Percentiles rank a stretch among this genome's conserved stretches.
Evolutionary conservation across 2,329 filamentous ascomycete genomes (phyloP).

Genomic region (Aspergillus floridensis): DNA sequence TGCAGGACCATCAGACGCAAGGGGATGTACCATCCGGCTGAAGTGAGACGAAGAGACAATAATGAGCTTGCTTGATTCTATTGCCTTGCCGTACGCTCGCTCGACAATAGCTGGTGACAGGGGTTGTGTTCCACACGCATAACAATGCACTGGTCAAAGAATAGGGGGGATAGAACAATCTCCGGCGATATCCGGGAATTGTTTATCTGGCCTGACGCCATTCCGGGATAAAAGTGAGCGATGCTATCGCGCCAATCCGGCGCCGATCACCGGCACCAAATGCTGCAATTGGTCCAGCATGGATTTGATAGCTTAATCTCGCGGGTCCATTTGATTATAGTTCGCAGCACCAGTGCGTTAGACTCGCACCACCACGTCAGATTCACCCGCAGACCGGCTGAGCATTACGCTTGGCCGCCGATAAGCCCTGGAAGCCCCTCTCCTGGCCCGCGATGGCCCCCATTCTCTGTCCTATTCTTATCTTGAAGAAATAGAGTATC

Average conservation of each 20-base stretch:
- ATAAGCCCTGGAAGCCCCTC: background rate
- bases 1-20: background rate
- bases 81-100: too few species aligned
- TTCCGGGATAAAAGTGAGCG: background rate
- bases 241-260: background rate
- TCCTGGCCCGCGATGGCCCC: background rate
- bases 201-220: background rate
- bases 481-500: background rate
- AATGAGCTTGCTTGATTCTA: too few species aligned
- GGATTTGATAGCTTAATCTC: background rate
- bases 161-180: background rate
- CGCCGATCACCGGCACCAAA: background rate
- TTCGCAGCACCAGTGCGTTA: background rate
- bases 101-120: background rate
- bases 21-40: background rate
- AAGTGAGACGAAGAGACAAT: too few species aligned
- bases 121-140: background rate
- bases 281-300: background rate
- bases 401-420: background rate
- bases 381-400: background rate
- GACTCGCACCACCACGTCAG: background rate
- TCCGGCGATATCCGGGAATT: background rate
- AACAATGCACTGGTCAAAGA: background rate
- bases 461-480: background rate
- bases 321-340: background rate